These are phyloP conservation scores for Rhodamnia rubescens DNA, from an alignment of 345 rosid species.

Conservation along the genomic window DNA sequence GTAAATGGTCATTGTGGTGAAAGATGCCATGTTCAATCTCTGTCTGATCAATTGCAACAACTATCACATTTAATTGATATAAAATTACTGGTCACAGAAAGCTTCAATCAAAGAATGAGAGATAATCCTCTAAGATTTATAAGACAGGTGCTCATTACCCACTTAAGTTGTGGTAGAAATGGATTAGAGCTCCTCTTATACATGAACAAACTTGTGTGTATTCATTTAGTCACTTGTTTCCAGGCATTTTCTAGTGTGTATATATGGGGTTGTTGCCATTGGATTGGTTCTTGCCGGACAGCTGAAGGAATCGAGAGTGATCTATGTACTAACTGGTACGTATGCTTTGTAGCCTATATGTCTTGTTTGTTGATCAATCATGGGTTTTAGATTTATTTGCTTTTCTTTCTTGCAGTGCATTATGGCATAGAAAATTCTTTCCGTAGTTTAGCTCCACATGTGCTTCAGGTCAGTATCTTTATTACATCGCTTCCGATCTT, in stretches of 20 bases:
- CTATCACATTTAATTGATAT: not conserved
- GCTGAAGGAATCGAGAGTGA: conserved; percentile 47
- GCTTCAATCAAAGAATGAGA: not conserved
- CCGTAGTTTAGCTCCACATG: conserved; percentile 53
- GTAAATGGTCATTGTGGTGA: not conserved
- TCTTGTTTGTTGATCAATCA: not conserved
- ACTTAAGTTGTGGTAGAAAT: not conserved
- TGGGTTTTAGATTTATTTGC: not conserved
- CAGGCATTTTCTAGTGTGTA: conserved; percentile 78
- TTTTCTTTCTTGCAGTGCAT: conserved; percentile 45
- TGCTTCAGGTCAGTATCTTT: conserved; percentile 48
- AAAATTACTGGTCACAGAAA: not conserved
- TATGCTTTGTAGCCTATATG: not conserved
- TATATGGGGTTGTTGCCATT: conserved; percentile 59
- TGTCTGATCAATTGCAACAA: not conserved
- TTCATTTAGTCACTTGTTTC: not conserved
- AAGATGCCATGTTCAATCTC: not conserved
- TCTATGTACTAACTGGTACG: conserved; percentile 49
- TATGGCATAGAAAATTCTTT: conserved; percentile 67
- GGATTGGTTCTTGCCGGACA: conserved; percentile 71
- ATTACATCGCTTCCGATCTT: not conserved
- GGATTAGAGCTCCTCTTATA: not conserved
- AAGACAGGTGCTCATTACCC: not conserved
- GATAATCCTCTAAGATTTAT: not conserved
- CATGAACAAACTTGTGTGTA: not conserved